These are phyloP conservation scores for Ottelia alismoides DNA, from an alignment of 106 monocot genomes.

Conservation along the genomic window DNA sequence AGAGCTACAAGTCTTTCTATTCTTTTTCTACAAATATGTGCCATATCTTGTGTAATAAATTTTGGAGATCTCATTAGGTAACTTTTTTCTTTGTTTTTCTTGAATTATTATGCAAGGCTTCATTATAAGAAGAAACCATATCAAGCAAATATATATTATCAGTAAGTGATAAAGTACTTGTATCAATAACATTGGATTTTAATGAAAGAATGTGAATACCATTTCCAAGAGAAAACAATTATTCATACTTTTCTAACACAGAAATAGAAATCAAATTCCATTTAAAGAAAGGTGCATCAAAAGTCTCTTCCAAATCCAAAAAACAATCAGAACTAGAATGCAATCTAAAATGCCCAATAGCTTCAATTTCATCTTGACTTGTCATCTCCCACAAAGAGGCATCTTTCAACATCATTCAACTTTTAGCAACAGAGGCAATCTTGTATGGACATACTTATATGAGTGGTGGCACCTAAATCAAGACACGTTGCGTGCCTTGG, in stretches of 20 bases:
- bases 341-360: too few relatives aligned
- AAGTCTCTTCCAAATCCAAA: too few relatives aligned
- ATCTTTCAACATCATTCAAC: not conserved
- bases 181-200: not conserved
- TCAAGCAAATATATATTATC: not conserved
- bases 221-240: not conserved
- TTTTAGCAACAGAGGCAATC: not conserved
- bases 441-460: slow-evolving; percentile 7
- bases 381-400: not conserved
- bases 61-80: too few relatives aligned
- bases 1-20: not conserved
- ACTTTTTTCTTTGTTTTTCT: too few relatives aligned
- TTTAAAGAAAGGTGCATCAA: too few relatives aligned
- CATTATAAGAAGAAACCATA: not conserved
- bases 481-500: slow-evolving; percentile 3
- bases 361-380: slow-evolving; percentile 1
- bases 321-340: too few relatives aligned
- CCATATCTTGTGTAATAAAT: slow-evolving; percentile 1
- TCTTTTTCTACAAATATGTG: not conserved
- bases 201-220: too few relatives aligned
- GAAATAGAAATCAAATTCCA: too few relatives aligned
- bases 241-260: not conserved
- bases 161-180: not conserved
- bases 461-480: slow-evolving; percentile 5
- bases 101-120: too few relatives aligned